Conservation (phyloP, 2,329 filamentous ascomycete species). For the Lachnellula hyalina region DNA sequence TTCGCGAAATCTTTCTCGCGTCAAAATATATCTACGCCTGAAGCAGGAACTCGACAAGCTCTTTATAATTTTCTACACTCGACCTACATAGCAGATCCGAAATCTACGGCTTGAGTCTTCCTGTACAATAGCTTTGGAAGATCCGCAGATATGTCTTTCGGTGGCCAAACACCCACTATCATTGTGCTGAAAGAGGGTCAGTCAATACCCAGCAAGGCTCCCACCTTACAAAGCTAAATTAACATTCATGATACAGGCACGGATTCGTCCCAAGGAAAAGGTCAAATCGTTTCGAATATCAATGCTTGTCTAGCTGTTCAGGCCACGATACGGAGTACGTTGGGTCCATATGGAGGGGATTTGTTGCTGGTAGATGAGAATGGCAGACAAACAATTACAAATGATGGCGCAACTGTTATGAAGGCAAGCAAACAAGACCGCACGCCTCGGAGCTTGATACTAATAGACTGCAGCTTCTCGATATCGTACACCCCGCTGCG, state of each 20-base stretch:
- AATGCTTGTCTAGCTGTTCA: constrained; percentile 97
- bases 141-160: constrained; percentile 71
- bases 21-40: too few species aligned
- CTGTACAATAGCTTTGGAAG: background rate
- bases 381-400: constrained; percentile 95
- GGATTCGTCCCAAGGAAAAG: constrained; percentile 94
- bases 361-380: constrained; percentile 93
- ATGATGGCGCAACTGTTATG: constrained; percentile 99
- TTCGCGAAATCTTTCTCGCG: too few species aligned
- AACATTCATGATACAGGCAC: constrained; percentile 58
- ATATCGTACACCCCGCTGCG: constrained; percentile 96
- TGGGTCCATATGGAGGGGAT: constrained; percentile 96
- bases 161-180: constrained; percentile 94
- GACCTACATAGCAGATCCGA: background rate
- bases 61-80: background rate
- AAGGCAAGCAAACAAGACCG: constrained; percentile 53
- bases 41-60: too few species aligned
- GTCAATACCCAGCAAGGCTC: constrained; percentile 32
- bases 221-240: constrained; percentile 3
- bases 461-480: constrained; percentile 63
- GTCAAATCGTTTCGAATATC: constrained; percentile 96
- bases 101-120: background rate
- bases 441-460: constrained; percentile 4
- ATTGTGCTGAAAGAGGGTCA: constrained; percentile 95
- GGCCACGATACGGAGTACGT: constrained; percentile 88